phyloP scores from a whole-genome alignment of 108 stramenopile genomes.

The Nitzschia sp. region DNA sequence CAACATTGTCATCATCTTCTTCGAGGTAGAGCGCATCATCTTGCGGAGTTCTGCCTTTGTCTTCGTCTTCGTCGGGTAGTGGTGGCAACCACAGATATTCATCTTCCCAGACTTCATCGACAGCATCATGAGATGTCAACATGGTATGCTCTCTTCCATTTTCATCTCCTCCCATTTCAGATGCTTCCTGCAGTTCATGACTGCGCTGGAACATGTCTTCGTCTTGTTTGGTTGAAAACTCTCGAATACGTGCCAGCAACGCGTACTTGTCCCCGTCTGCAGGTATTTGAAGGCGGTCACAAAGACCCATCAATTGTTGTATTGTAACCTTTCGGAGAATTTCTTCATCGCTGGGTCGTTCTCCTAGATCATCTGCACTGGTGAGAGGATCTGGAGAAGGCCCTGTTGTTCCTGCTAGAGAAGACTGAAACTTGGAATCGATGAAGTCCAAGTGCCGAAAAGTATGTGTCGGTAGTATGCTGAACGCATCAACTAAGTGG shows the following conservation, averaged over 20 bases:
- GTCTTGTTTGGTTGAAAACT: constrained; percentile 51
- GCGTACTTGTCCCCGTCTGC: constrained; percentile 59
- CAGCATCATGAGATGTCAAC: constrained; percentile 36
- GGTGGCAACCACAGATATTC: constrained; percentile 38
- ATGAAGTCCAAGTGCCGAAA: no score
- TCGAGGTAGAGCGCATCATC: not conserved
- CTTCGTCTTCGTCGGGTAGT: not conserved
- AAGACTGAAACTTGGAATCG: no score
- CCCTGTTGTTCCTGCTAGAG: no score
- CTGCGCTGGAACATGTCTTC: constrained; percentile 49
- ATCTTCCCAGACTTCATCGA: constrained; percentile 44
- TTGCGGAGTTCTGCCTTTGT: not conserved
- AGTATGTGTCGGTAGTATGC: no score
- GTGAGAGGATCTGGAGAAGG: no score
- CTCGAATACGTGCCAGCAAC: constrained; percentile 60
- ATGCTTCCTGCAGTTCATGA: constrained; percentile 41
- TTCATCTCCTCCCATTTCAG: constrained; percentile 57
- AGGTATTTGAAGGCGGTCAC: constrained; percentile 53
- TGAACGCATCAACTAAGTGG: no score
- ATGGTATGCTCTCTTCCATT: constrained; percentile 7
- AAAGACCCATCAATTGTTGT: constrained; percentile 60
- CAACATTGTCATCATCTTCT: not conserved
- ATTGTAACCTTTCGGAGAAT: constrained; percentile 53
- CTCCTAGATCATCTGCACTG: constrained; percentile 13
- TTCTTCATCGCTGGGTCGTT: constrained; percentile 26